Percentiles rank a stretch among this genome's conserved stretches.
Conservation (phyloP, 2,329 filamentous ascomycete genomes). For the Neospermospora avenae region DNA sequence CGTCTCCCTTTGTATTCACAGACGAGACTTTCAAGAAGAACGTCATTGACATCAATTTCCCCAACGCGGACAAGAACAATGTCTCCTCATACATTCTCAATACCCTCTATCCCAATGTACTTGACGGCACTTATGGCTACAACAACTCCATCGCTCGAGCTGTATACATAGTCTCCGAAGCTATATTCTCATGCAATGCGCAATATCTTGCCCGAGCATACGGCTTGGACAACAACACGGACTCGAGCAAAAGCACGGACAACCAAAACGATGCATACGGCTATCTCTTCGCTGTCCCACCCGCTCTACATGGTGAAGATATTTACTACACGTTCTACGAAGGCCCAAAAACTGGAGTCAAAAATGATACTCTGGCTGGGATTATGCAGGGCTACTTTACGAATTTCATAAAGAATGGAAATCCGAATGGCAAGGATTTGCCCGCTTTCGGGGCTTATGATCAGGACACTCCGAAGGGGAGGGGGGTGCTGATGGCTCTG, state of each 20-base stretch:
- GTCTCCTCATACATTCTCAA: slow-evolving; percentile 40
- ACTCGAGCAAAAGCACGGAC: background rate
- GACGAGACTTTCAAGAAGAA: slow-evolving; percentile 14
- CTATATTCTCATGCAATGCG: slow-evolving; percentile 49
- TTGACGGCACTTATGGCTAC: slow-evolving; percentile 44
- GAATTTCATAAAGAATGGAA: slow-evolving; percentile 34
- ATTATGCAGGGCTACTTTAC: slow-evolving; percentile 39
- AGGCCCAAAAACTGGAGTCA: slow-evolving; percentile 22
- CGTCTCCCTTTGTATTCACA: slow-evolving; percentile 32
- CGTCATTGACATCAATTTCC: slow-evolving; percentile 15
- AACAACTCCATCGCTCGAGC: slow-evolving; percentile 42
- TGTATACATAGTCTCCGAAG: slow-evolving; percentile 43
- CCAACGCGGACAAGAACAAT: slow-evolving; percentile 13
- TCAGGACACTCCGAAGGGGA: background rate
- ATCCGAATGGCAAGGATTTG: slow-evolving; percentile 29
- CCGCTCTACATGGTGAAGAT: slow-evolving; percentile 51
- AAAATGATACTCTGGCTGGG: slow-evolving; percentile 31
- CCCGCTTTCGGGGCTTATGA: slow-evolving; percentile 3
- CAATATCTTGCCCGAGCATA: slow-evolving; percentile 47
- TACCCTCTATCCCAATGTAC: slow-evolving; percentile 47
- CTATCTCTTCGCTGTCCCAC: slow-evolving; percentile 51
- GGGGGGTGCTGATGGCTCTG: slow-evolving; percentile 9
- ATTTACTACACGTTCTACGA: slow-evolving; percentile 51
- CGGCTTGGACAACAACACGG: slow-evolving; percentile 12
- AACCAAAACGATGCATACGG: slow-evolving; percentile 42